A percentile compares a stretch with the other conserved stretches of the same genome.
Evolutionary conservation across 129 eudicot genomes (phyloP).

Genomic region (Ambrosia trifida): DNA sequence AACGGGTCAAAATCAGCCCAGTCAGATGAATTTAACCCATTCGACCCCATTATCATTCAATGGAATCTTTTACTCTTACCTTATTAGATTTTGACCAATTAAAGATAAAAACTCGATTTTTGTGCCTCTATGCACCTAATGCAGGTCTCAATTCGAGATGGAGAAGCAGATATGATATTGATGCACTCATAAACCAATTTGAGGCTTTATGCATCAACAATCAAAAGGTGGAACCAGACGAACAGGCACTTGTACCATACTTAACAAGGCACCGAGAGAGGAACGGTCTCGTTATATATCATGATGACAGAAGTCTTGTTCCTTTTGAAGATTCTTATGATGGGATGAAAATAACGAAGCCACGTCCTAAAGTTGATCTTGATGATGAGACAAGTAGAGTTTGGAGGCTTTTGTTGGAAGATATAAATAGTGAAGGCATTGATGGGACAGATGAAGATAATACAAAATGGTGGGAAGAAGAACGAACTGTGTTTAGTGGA

Average conservation of each 20-base stretch:
- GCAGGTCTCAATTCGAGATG: conserved; percentile 56
- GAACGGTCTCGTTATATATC: conserved; percentile 63
- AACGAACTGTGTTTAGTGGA: conserved; percentile 73
- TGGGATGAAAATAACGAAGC: conserved; percentile 44
- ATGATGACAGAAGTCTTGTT: conserved; percentile 48
- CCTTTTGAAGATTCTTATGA: conserved; percentile 55
- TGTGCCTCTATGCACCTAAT: conserved; percentile 17
- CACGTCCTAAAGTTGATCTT: conserved; percentile 87
- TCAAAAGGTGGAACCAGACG: conserved; percentile 25
- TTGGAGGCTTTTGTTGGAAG: conserved; percentile 86
- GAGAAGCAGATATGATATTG: conserved; percentile 33
- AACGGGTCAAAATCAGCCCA: not conserved
- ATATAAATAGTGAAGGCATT: conserved; percentile 84
- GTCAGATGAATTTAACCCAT: no score
- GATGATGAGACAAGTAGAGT: conserved; percentile 97
- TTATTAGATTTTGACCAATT: not conserved
- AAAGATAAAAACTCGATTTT: not conserved
- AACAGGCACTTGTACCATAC: conserved; percentile 43
- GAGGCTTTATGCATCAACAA: conserved; percentile 46
- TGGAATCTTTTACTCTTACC: not conserved
- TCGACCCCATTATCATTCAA: not conserved
- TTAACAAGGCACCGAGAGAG: conserved; percentile 45
- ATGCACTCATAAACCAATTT: conserved; percentile 52
- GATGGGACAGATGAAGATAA: conserved; percentile 90
- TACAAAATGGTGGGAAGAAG: conserved; percentile 94